phyloP scores from a whole-genome alignment of 345 rosid species.

The Populus deltoides region DNA sequence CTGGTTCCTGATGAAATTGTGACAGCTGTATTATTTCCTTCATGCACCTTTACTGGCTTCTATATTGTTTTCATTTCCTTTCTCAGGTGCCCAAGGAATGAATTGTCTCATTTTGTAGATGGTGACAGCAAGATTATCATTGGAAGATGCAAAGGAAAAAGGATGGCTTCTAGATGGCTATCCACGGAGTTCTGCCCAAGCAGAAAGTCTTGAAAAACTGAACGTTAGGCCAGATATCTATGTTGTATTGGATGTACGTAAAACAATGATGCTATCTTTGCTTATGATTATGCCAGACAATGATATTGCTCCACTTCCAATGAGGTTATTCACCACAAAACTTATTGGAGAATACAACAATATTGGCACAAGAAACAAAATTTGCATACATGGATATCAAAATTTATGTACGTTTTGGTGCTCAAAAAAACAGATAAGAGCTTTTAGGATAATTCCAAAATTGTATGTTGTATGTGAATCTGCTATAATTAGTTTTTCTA shows the following conservation, averaged over 20 bases:
- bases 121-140: slow-evolving; percentile 59
- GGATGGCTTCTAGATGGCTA: slow-evolving; percentile 98
- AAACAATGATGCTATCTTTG: slow-evolving; percentile 1
- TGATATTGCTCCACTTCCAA: neutral
- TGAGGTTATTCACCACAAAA: neutral
- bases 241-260: slow-evolving; percentile 65
- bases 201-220: slow-evolving; percentile 64
- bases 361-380: neutral
- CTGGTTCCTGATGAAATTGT: slow-evolving; percentile 90
- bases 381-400: neutral
- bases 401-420: neutral
- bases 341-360: neutral
- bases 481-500: neutral
- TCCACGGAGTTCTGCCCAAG: slow-evolving; percentile 74
- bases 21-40: slow-evolving; percentile 48
- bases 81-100: neutral
- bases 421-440: neutral
- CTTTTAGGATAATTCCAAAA: neutral
- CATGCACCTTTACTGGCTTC: neutral
- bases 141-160: slow-evolving; percentile 60
- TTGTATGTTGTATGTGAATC: neutral
- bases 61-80: neutral
- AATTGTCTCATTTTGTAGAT: slow-evolving; percentile 41
- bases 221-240: slow-evolving; percentile 75
- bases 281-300: slow-evolving; percentile 4